These are phyloP conservation scores for Onygena corvina DNA, from an alignment of 2,329 filamentous ascomycete species.

Conservation along the genomic window DNA sequence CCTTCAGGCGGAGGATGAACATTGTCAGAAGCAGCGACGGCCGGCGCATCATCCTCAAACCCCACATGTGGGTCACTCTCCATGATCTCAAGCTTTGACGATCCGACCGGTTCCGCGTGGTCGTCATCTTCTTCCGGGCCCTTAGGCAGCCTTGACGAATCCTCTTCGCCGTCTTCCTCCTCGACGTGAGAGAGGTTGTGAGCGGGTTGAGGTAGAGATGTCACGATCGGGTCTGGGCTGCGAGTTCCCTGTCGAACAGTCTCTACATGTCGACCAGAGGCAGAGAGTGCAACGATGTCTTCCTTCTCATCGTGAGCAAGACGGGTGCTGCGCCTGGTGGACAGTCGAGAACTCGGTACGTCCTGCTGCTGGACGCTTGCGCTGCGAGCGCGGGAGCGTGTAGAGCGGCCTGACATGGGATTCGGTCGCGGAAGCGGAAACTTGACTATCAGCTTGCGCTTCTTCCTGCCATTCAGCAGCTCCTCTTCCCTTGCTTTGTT, in stretches of 20 bases:
- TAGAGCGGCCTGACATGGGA: constrained; percentile 16
- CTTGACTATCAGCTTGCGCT: constrained; percentile 10
- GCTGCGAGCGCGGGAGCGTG: constrained; percentile 23
- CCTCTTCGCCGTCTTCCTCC: not conserved
- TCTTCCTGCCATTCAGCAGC: constrained; percentile 9
- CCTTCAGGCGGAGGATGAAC: constrained; percentile 7
- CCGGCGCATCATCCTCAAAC: constrained; percentile 24
- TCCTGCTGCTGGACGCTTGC: constrained; percentile 18
- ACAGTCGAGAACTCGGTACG: constrained; percentile 13
- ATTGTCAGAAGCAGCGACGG: constrained; percentile 15
- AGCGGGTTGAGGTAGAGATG: constrained; percentile 13
- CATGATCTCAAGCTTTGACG: constrained; percentile 31
- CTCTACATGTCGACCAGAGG: constrained; percentile 47
- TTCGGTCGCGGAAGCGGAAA: constrained; percentile 13
- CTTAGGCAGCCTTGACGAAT: constrained; percentile 3
- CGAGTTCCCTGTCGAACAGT: constrained; percentile 43
- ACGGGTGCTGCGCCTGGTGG: constrained; percentile 44
- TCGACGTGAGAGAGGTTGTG: not conserved
- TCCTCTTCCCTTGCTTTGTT: constrained; percentile 18
- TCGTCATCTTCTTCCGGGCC: not conserved
- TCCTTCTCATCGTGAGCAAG: constrained; percentile 46
- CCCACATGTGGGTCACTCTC: constrained; percentile 31
- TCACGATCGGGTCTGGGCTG: constrained; percentile 32
- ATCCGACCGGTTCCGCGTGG: constrained; percentile 9
- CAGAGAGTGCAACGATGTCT: constrained; percentile 46